Conservation (phyloP, 768 basidiomycete species). For the Pilatotrama ljubarskyi region DNA sequence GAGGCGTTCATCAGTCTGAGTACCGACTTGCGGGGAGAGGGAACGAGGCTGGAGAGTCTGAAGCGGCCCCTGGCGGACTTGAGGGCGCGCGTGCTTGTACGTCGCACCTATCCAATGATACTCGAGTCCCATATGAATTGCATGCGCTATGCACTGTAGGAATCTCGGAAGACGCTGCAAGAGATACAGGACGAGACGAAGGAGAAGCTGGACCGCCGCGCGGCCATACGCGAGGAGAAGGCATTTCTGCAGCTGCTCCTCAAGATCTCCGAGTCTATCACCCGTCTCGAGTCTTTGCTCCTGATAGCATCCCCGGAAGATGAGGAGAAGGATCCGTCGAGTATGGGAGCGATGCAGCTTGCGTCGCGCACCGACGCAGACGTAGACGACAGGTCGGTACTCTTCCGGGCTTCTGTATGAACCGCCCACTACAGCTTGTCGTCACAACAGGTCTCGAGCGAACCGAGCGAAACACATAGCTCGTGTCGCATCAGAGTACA, state of each 20-base stretch:
- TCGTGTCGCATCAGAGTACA: slow-evolving; percentile 88
- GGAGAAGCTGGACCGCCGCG: slow-evolving; percentile 72
- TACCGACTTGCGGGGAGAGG: slow-evolving; percentile 88
- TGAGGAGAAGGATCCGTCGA: slow-evolving; percentile 38
- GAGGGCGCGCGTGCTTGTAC: slow-evolving; percentile 66
- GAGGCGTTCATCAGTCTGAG: slow-evolving; percentile 97
- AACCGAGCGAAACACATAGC: slow-evolving; percentile 78
- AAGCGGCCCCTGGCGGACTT: slow-evolving; percentile 67
- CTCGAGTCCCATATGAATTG: background rate
- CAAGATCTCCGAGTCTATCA: slow-evolving; percentile 89
- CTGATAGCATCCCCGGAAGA: slow-evolving; percentile 59
- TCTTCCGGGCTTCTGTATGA: slow-evolving; percentile 24
- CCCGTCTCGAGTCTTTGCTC: slow-evolving; percentile 84
- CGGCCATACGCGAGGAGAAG: slow-evolving; percentile 84
- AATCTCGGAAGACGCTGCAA: slow-evolving; percentile 63
- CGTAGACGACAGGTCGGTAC: slow-evolving; percentile 45
- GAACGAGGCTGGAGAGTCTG: slow-evolving; percentile 64
- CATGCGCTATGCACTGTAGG: slow-evolving; percentile 37
- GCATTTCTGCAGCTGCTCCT: slow-evolving; percentile 83
- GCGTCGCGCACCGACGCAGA: slow-evolving; percentile 36
- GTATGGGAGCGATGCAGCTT: slow-evolving; percentile 36
- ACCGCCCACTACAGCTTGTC: background rate
- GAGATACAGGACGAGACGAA: slow-evolving; percentile 73
- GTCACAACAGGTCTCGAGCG: slow-evolving; percentile 47
- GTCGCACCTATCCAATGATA: slow-evolving; percentile 28